Base-by-base conservation (phyloP, 331 rosid species). In the Pyracantha coccinea region DNA sequence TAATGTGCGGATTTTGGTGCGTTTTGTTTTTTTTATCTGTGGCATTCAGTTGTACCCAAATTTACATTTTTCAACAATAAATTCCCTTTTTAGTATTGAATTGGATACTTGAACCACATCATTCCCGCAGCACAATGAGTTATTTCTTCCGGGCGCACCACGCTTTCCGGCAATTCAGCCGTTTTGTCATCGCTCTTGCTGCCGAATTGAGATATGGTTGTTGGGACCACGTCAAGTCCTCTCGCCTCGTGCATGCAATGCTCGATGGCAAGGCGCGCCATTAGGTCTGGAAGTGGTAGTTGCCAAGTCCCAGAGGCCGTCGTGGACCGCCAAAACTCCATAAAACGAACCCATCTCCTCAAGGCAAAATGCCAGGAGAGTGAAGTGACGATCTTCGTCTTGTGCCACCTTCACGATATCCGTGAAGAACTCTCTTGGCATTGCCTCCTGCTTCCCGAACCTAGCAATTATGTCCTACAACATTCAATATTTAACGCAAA, bases 201-300 rank as follows among this genome's bases (percentile, higher is more conserved):
- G 66, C 89, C 87, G 64, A 93, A 89, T 7, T 92, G 89, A 15
- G 66, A 66, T 72, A 91, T 86, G 62, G 96, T 93, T 55, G 97
- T 91, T 27, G 97, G 98, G 73, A 89, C 81, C 76, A 89, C 96
- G 52, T 93, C 91, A 16, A 89, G 86, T 71, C 97, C 97, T 79
- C 98, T 88, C 27, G 97, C 97, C 97, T 93, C 95, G 29, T 91
- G 98, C 70, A 91, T 93, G 55, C 97, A 91, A 78, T 93, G 96
- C 83, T 93, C 94, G 69, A 91, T 79, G 1, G 97, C 94, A 71
- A 93, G 76, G 35, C 97, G 88, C 20, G 97, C 89, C 59, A 91
- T 77, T 71, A 91, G 78, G 80, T 91, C 94, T 78, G 31, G 93
- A 87, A 50, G 97, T 93, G 47, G 91, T 89, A 28, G 55, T 75